Base-by-base conservation (phyloP, 106 monocot genomes). In the Phalaenopsis aphrodite region DNA sequence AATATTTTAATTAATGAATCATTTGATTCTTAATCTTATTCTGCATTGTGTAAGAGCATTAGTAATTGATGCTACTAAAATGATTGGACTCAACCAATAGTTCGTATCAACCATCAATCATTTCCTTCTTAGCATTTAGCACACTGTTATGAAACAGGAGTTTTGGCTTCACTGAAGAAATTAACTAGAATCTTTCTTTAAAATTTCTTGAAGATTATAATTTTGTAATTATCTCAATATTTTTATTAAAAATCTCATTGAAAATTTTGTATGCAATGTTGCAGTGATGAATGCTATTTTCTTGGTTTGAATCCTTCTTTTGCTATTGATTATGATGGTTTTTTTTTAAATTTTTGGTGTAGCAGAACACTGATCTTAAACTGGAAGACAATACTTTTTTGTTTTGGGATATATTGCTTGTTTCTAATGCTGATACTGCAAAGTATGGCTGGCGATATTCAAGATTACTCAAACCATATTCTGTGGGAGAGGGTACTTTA, bases 311-410 rank as follows among this genome's bases (percentile, higher is more conserved):
- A 66, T 66, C 4, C n/a, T 66, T 66, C 66, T 66, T 69, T 69
- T 39, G 39, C 69, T 69, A 39, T 69, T 69, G 14, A 39, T 41
- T 11, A 38, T 69, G 69, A 39, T 69, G 38, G 0, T 69, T 73
- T 69, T 73, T 41, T 30, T 30, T 30, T 30, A 30, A 30, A 30
- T 30, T 30, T 30, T 30, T 30, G 30, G 30, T 38, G 5, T 85
- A 46, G 48, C 88, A 98, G 98, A 83, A 79, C 46, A 89, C 91
- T 88, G 83, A 86, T 75, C 80, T 90, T 56, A 91, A 82, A 75
- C 37, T 94, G 79, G 91, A 87, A 83, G 85, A 80, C 45, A 77
- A 83, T 41, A 88, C 79, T 58, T 18, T 19, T 37, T 58, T 81
- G n/a, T 83, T 86, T 80, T 98, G 91, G 87, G 81, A 89, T 55